phyloP scores from a whole-genome alignment of 768 basidiomycete genomes.

The Mrakia gelida region DNA sequence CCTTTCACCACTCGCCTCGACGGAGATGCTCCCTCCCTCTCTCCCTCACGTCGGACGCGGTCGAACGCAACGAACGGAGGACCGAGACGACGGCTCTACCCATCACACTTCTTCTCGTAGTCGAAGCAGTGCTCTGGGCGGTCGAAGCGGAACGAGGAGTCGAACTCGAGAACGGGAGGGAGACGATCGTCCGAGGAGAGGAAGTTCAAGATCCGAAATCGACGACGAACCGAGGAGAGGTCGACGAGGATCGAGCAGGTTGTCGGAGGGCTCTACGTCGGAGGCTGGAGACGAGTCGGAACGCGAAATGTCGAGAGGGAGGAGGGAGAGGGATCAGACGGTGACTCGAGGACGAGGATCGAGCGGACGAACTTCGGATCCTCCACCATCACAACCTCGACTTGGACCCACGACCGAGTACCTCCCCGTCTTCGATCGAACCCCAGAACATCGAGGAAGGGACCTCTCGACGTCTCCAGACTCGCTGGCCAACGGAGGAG shows the following conservation, averaged over 20 bases:
- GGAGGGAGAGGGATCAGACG: constrained; percentile 13
- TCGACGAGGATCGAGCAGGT: constrained; percentile 9
- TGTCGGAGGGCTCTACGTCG: neutral
- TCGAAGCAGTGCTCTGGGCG: neutral
- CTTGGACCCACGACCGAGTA: constrained; percentile 5
- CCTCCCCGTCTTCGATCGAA: constrained; percentile 8
- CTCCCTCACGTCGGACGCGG: neutral
- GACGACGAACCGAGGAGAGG: constrained; percentile 13
- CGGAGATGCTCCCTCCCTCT: neutral
- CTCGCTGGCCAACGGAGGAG: neutral
- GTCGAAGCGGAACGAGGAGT: constrained; percentile 11
- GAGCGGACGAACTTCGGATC: constrained; percentile 1
- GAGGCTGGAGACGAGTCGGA: constrained; percentile 5
- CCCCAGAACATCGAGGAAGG: constrained; percentile 13
- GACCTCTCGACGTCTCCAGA: constrained; percentile 9
- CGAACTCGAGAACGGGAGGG: constrained; percentile 8
- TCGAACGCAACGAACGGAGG: neutral
- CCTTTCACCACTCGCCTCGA: neutral
- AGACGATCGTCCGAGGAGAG: neutral
- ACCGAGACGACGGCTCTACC: neutral
- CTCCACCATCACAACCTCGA: neutral
- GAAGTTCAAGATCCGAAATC: constrained; percentile 2
- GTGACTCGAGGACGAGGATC: constrained; percentile 8
- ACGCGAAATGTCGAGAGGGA: constrained; percentile 12
- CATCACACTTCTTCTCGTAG: constrained; percentile 7